Evolutionary conservation across 495 filamentous ascomycete genomes (phyloP), one percentile per base, ranked within the genome.

Genomic region (Penicillium chermesinum): DNA sequence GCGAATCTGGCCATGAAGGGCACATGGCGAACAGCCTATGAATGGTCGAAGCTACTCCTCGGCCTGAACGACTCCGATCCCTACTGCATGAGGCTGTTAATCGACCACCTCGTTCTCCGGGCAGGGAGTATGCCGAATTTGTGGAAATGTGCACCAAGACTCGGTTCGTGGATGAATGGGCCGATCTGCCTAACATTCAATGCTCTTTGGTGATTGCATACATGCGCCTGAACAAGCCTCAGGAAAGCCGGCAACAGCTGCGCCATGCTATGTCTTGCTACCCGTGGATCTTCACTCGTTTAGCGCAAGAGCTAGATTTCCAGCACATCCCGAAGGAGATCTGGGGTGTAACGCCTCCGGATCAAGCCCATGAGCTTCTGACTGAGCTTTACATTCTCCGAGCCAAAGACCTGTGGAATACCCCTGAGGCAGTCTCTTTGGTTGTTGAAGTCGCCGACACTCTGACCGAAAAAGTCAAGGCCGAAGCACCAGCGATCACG

Each of bases 331-430:
- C 93, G 0, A 80, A 79, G 25, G 72, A 81, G 0, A 81, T 96
- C 27, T 97, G 91, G 91, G 91, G 87, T 34, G 74, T 80, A 41
- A 73, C 79, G 57, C 81, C 90, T 17, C 78, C 77, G 2, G 80
- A 81, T 5, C 69, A 78, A 10, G 73, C 78, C n/a, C 86, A 95
- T 47, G 78, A 80, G 41, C 73, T 97, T 9, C 71, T 90, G 44
- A 81, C 83, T 2, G 82, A 87, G 52, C 75, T 96, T 0, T 97
- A 96, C 63, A 78, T 90, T 32, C 69, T 80, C 17, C 80, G 84
- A 22, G 79, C 87, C 2, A 93, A 91, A 58, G 88, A 95, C 57
- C 74, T 96, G 13, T 99, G 94, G 94, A 89, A 88, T 50, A 89
- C 85, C 1, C 79, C 90, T 0, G 82, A 87, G 54, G 78, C 82